Percentiles rank a stretch among this genome's conserved stretches.
phyloP scores from a whole-genome alignment of 768 basidiomycete genomes.

The Russula earlei region DNA sequence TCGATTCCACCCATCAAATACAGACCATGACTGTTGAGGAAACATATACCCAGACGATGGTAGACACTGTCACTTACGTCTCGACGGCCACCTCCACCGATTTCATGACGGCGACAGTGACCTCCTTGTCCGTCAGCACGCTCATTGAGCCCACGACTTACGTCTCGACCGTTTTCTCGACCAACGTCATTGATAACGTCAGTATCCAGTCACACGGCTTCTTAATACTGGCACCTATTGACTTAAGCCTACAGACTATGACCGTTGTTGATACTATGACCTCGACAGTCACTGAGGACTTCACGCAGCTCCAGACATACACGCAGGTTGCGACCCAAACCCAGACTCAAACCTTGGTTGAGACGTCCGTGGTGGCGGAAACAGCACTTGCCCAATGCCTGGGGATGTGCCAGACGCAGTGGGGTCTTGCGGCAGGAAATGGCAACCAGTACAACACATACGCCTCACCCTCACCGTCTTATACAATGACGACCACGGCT shows the following conservation, averaged over 20 bases:
- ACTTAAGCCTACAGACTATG: slow-evolving; percentile 36
- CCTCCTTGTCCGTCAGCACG: slow-evolving; percentile 43
- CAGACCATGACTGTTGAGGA: slow-evolving; percentile 50
- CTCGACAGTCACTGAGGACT: slow-evolving; percentile 39
- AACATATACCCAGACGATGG: slow-evolving; percentile 30
- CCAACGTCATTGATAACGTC: slow-evolving; percentile 48
- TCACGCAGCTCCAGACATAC: slow-evolving; percentile 42
- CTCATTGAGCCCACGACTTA: slow-evolving; percentile 47
- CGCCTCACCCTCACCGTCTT: slow-evolving; percentile 22
- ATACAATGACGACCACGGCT: slow-evolving; percentile 20
- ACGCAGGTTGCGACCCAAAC: slow-evolving; percentile 26
- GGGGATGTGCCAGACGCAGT: slow-evolving; percentile 49
- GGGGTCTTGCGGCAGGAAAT: slow-evolving; percentile 44
- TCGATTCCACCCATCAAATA: slow-evolving; percentile 19
- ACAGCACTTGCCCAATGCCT: slow-evolving; percentile 49
- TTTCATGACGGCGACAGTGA: slow-evolving; percentile 36
- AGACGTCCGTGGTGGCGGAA: slow-evolving; percentile 37
- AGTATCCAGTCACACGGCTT: slow-evolving; percentile 17
- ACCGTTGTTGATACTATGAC: slow-evolving; percentile 50
- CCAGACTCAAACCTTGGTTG: slow-evolving; percentile 36
- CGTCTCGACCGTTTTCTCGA: slow-evolving; percentile 44
- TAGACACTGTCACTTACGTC: slow-evolving; percentile 28
- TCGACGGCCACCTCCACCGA: slow-evolving; percentile 42
- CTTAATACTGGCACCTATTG: neutral
- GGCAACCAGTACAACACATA: slow-evolving; percentile 39